Evolutionary conservation across 2,329 filamentous ascomycete species (phyloP).

Genomic region (Venturia aucupariae): DNA sequence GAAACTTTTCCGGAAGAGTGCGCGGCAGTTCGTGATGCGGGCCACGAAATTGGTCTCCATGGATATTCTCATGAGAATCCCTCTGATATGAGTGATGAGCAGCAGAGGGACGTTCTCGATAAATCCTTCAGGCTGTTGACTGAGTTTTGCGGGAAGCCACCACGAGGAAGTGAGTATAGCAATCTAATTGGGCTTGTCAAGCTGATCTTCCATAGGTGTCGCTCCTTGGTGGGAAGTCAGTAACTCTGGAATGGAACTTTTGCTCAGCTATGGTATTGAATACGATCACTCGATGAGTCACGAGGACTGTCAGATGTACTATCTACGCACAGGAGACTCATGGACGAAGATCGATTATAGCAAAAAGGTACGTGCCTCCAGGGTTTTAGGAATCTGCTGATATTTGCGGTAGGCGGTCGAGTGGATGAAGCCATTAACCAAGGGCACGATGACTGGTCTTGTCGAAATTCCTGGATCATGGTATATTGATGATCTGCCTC

Average conservation of each 20-base stretch:
- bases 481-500: conserved; percentile 46
- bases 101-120: conserved; percentile 65
- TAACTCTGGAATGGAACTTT: conserved; percentile 55
- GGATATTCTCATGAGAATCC: conserved; percentile 69
- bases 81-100: conserved; percentile 60
- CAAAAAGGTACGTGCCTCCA: conserved; percentile 32
- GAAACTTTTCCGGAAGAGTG: conserved; percentile 61
- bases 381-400: not conserved
- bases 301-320: conserved; percentile 57
- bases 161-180: conserved; percentile 44
- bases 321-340: conserved; percentile 51
- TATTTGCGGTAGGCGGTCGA: conserved; percentile 34
- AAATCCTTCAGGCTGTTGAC: conserved; percentile 65
- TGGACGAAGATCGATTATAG: conserved; percentile 62
- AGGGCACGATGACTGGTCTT: conserved; percentile 51
- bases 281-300: conserved; percentile 62
- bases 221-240: conserved; percentile 69
- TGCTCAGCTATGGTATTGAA: conserved; percentile 58
- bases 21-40: conserved; percentile 49
- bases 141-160: conserved; percentile 59
- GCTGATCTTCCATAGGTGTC: conserved; percentile 30
- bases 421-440: conserved; percentile 58
- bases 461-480: conserved; percentile 59
- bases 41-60: conserved; percentile 60
- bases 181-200: not conserved